Evolutionary conservation across 371 early-diverging fungal species (phyloP).

Genomic region (Mortierella sp.): DNA sequence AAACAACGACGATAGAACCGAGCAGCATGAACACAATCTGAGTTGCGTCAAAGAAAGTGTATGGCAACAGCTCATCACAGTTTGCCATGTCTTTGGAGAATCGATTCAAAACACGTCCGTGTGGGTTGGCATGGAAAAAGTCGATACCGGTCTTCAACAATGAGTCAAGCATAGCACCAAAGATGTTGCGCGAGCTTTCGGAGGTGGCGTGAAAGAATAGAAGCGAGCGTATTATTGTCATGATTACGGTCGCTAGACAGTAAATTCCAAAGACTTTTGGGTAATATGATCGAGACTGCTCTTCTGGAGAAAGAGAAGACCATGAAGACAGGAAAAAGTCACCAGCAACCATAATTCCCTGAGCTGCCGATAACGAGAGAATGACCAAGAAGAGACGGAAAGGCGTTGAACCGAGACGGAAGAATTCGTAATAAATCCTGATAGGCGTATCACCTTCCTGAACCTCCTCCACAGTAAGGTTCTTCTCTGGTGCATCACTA

Average conservation of each 20-base stretch:
- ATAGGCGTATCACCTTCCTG: constrained; percentile 49
- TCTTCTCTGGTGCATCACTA: background rate
- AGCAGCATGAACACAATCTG: constrained; percentile 59
- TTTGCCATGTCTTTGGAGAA: constrained; percentile 74
- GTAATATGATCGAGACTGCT: constrained; percentile 32
- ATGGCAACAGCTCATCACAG: constrained; percentile 67
- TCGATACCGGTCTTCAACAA: constrained; percentile 35
- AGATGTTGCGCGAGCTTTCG: constrained; percentile 11
- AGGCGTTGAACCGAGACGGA: constrained; percentile 46
- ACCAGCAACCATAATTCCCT: constrained; percentile 39
- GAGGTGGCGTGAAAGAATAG: constrained; percentile 34
- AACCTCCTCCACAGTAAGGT: constrained; percentile 38
- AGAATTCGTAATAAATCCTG: constrained; percentile 50
- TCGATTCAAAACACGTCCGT: constrained; percentile 76
- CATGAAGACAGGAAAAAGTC: constrained; percentile 38
- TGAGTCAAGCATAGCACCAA: constrained; percentile 56
- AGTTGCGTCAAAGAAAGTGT: constrained; percentile 64
- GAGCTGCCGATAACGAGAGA: constrained; percentile 19
- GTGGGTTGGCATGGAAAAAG: constrained; percentile 74
- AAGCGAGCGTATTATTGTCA: constrained; percentile 47
- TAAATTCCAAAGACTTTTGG: constrained; percentile 36
- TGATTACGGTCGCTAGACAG: constrained; percentile 34
- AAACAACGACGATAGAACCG: constrained; percentile 61
- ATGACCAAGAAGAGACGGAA: constrained; percentile 7
- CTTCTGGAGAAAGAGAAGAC: background rate